phyloP scores from a whole-genome alignment of 2,329 filamentous ascomycete genomes.

The Nemania abortiva region DNA sequence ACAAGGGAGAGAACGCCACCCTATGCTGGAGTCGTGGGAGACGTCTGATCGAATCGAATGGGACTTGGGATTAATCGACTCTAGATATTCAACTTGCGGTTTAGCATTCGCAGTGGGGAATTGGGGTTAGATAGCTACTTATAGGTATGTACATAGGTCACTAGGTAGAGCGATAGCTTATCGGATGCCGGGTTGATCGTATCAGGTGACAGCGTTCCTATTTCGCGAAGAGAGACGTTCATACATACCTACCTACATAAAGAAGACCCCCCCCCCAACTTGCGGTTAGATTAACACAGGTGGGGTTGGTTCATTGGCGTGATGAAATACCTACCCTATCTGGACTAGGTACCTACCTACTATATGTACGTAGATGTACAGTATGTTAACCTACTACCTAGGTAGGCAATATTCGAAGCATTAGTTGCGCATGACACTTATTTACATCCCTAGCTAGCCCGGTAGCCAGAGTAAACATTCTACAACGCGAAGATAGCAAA shows the following conservation, averaged over 20 bases:
- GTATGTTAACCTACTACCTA: too few relatives aligned
- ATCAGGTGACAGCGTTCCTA: slow-evolving; percentile 31
- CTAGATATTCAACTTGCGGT: slow-evolving; percentile 11
- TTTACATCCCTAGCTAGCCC: too few relatives aligned
- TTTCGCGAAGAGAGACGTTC: slow-evolving; percentile 10
- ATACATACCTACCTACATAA: neutral
- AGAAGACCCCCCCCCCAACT: neutral
- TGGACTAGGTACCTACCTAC: too few relatives aligned
- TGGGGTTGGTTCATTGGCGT: slow-evolving; percentile 13
- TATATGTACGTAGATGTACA: too few relatives aligned
- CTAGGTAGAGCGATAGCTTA: too few relatives aligned
- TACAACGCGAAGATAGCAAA: neutral
- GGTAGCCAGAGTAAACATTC: neutral
- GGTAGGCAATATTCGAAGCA: neutral
- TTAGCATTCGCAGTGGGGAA: slow-evolving; percentile 6
- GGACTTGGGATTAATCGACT: neutral
- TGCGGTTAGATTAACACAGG: slow-evolving; percentile 1
- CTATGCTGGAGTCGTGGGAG: too few relatives aligned
- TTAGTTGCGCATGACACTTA: neutral
- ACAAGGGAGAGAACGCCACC: too few relatives aligned
- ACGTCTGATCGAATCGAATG: neutral
- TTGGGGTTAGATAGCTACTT: neutral
- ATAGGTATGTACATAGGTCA: too few relatives aligned
- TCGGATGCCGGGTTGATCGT: neutral
- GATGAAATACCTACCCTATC: neutral